Percentiles rank a stretch among this genome's conserved stretches.
phyloP scores from a whole-genome alignment of 2,329 filamentous ascomycete genomes.

The Cladorrhinum sp. region DNA sequence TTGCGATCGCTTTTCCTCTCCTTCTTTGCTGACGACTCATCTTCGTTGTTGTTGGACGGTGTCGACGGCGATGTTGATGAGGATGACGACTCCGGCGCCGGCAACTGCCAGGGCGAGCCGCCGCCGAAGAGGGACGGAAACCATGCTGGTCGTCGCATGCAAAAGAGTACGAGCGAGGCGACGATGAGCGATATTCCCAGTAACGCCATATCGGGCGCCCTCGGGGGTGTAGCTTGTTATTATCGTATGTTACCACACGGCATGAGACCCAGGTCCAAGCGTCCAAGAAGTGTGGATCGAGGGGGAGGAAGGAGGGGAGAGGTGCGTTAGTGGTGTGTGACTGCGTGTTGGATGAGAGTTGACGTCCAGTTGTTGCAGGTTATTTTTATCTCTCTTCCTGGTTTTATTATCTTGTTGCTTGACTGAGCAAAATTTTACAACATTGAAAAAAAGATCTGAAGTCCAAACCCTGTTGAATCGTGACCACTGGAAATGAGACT shows the following conservation, averaged over 20 bases:
- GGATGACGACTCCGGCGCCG: constrained; percentile 12
- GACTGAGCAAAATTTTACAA: not conserved
- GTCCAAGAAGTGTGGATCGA: constrained; percentile 6
- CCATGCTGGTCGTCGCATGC: constrained; percentile 52
- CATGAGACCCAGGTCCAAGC: constrained; percentile 6
- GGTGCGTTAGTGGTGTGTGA: constrained; percentile 1
- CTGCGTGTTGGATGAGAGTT: constrained; percentile 6
- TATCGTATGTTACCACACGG: constrained; percentile 20
- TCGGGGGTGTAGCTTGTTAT: constrained; percentile 15
- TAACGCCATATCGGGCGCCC: constrained; percentile 46
- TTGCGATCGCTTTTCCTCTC: not conserved
- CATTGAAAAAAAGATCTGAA: not conserved
- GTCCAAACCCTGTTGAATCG: not conserved
- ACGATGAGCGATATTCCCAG: constrained; percentile 61
- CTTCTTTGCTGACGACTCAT: not conserved
- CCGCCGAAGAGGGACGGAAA: constrained; percentile 40
- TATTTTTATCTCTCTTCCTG: not conserved
- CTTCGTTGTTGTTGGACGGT: constrained; percentile 20
- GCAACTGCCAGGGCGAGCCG: constrained; percentile 21
- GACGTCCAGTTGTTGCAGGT: not conserved
- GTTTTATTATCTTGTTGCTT: not conserved
- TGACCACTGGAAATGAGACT: not conserved
- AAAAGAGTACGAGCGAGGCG: constrained; percentile 56
- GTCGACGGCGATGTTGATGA: constrained; percentile 5
- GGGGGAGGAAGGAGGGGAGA: not conserved